Evolutionary conservation across 1,139 yeast species (phyloP), one percentile per base, ranked within the genome.

Genomic region (Candida sp.): DNA sequence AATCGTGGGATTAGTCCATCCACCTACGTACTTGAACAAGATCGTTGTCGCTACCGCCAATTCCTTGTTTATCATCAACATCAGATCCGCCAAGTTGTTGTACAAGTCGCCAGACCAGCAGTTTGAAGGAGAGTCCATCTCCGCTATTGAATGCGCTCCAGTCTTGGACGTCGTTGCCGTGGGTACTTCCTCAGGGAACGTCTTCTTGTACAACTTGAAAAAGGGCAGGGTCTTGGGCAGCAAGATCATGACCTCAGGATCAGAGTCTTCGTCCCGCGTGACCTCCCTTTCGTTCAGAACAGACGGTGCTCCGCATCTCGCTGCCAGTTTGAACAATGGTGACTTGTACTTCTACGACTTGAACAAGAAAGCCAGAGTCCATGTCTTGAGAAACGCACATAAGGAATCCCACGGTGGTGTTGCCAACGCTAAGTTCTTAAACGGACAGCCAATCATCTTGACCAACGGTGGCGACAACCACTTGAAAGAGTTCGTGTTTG

Each of bases 391-490:
- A 60, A 80, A 78, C 50, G 88, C 93, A 7, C 98, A 93, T 65
- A 78, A 75, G 52, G 94, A 88, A 58, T 63, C 79, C 1, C 81
- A 81, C 54, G 97, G 97, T 25, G 97, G 98, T 61, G 85, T 92
- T n/a, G 74, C 93, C 7, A 82, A 81, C 47, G 90, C 84, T 7
- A 78, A 82, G 46, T 96, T 91, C 68, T 76, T 96, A 54, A 88
- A 90, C 58, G 98, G 98, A 3, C 98, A 94, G 70, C 96, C 99
- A 0, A 86, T 96, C 35, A 75, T 92, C 26, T 86, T 94, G n/a
- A 88, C 97, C 49, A 85, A 88, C 47, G 98, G 99, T 61, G 96
- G 91, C 44, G 99, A 96, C 66, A 96, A 96, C 68, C 84, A 85
- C 48, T 76, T 96, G 59, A 90, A 90, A 60, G 99, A 96, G 69